Evolutionary conservation across 768 basidiomycete species (phyloP), one percentile per base, ranked within the genome.

Genomic region (Leucosporidium creatinivorum): DNA sequence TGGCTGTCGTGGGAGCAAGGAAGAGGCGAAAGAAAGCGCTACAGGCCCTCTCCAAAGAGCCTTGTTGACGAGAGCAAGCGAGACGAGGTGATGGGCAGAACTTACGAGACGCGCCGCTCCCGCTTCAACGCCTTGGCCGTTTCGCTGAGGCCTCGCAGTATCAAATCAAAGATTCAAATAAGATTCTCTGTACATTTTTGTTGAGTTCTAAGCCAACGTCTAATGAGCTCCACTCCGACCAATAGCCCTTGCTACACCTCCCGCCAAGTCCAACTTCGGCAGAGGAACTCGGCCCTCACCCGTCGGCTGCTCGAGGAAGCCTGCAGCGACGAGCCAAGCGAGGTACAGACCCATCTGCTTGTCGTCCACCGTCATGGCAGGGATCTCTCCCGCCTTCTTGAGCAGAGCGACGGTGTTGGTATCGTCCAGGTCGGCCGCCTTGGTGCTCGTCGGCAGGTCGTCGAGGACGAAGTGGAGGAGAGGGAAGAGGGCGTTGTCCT

Each of bases 401-500:
- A 90, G 78, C 51, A 98, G 76, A 17, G 83, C 81, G n/a, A 78
- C 79, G 23, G 91, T 93, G 77, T 94, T 96, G 26, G 82, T 77
- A 76, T 96, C 91, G 76, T 94, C 89, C 58, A 98, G 81, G 69
- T 89, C 87, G 3, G 96, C 90, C 1, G 92, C 86, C 78, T 93
- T 96, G 30, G 94, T 98, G 75, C 89, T 91, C 30, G 93, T 96
- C 7, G 96, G 96, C 25, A 99, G 82, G 78, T 99, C 96, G 77
- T 97, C 96, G 36, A 99, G 81, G 30, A 98, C 96, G 73, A 97
- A 97, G 79, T 99, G 94, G 23, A 99, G 84, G 15, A 99, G 81
- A 4, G 96, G 96, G 84, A 93, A 98, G 54, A 99, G 83, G 2
- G 96, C 96, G 72, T 99, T 98, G 78, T 98, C 94, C 77, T 93